Evolutionary conservation across 73 alveolate genomes (phyloP).

Genomic region (Tetrahymena elliotti): DNA sequence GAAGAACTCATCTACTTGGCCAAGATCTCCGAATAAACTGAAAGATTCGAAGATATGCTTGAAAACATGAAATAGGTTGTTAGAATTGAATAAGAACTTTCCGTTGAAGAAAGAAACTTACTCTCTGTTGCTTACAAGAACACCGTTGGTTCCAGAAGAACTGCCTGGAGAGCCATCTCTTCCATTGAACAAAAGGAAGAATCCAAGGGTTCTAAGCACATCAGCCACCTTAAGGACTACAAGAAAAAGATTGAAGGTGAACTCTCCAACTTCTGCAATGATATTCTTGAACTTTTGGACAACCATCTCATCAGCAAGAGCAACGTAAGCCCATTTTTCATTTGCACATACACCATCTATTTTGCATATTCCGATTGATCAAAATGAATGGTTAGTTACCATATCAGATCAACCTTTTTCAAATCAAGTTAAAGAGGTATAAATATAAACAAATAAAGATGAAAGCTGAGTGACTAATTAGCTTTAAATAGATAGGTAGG

Average conservation of each 20-base stretch:
- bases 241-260: constrained; percentile 62
- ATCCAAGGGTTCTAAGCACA: constrained; percentile 43
- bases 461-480: not conserved
- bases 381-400: too few species aligned
- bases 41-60: constrained; percentile 71
- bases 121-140: constrained; percentile 71
- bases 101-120: constrained; percentile 74
- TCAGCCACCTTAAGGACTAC: constrained; percentile 36
- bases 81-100: constrained; percentile 52
- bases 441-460: too few species aligned
- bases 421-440: not conserved
- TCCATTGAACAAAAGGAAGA: constrained; percentile 62
- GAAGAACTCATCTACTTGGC: constrained; percentile 71
- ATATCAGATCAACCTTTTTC: not conserved
- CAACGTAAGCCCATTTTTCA: constrained; percentile 37
- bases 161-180: constrained; percentile 68
- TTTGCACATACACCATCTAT: not conserved
- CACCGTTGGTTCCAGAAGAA: constrained; percentile 59
- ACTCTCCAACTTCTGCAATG: constrained; percentile 48
- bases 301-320: constrained; percentile 39
- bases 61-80: constrained; percentile 53
- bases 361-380: not conserved
- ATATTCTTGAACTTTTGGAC: constrained; percentile 48
- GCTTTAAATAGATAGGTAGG: not conserved
- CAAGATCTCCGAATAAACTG: constrained; percentile 65